Base-by-base conservation (phyloP, 345 rosid species). In the Carallia brachiata region DNA sequence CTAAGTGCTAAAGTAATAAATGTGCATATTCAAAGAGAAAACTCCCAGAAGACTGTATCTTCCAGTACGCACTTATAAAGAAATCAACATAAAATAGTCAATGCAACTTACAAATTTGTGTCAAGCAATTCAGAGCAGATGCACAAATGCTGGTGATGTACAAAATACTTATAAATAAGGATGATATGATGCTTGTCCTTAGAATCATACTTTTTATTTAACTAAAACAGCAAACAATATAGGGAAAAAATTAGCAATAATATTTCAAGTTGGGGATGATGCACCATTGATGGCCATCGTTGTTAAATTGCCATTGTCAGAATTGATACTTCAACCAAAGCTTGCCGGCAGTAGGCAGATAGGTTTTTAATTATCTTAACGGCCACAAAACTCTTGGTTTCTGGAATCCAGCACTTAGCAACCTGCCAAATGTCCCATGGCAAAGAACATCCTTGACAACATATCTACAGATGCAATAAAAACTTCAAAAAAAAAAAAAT, bases 391-490 rank as follows among this genome's bases (percentile, higher is more conserved):
- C 84, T 75, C 76, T 82, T 73, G 34, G 83, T 80, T 74, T 88
- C 92, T 28, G 89, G 79, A 59, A 89, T 91, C 98, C 89, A 90
- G 84, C 99, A 95, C 82, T 92, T 95, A 63, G 92, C 98, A 85
- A 95, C 98, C 82, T 95, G 59, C 98, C 98, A 78, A 95, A 95
- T 65, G 98, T 95, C 65, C 99, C 99, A 71, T 95, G 99, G 73
- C 99, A 98, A 78, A 95, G 99, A 71, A 92, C 89, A 80, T 95
- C 99, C 84, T 92, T 92, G 83, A 95, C 94, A 70, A 92, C 74
- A 77, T 96, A 92, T 79, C 99, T 96, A 84, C 74, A 81, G 65
- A 80, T 72, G 73, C 62, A n/a, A 50, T n/a, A 47, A 37, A 7
- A 37, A 37, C 40, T 37, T 37, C 40, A 37, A 37, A 6, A 37